Percentiles rank a stretch among this genome's conserved stretches.
These are phyloP conservation scores for Cryptococcus deneoformans DNA, from an alignment of 1,284 basidiomycete species.

Conservation along the genomic window DNA sequence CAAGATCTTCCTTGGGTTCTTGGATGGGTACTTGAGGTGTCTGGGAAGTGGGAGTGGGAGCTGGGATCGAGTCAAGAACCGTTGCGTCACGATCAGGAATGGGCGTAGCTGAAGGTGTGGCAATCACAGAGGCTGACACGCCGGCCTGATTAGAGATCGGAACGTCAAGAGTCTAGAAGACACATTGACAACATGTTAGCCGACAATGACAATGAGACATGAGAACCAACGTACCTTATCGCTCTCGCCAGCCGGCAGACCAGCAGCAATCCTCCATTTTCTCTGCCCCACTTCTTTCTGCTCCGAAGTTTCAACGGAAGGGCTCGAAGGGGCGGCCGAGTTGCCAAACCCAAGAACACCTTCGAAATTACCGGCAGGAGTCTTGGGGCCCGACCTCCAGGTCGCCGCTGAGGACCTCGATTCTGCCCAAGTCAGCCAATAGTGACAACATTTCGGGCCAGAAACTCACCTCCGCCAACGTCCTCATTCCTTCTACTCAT, in stretches of 20 bases:
- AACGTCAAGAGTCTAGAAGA: constrained; percentile 15
- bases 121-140: constrained; percentile 29
- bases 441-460: background rate
- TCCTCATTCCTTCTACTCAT: constrained; percentile 22
- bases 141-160: constrained; percentile 17
- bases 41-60: constrained; percentile 4
- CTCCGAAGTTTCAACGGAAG: constrained; percentile 2
- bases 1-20: constrained; percentile 56
- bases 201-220: background rate
- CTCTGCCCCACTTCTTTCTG: constrained; percentile 40
- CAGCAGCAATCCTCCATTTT: constrained; percentile 43
- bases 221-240: constrained; percentile 19
- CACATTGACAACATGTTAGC: constrained; percentile 4
- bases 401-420: constrained; percentile 22
- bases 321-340: constrained; percentile 3
- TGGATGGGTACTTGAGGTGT: constrained; percentile 3
- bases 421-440: constrained; percentile 10
- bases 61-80: constrained; percentile 16
- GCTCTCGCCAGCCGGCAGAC: constrained; percentile 12
- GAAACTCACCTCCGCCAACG: constrained; percentile 17
- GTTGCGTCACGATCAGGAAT: constrained; percentile 38
- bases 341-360: constrained; percentile 45
- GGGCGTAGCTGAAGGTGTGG: constrained; percentile 39
- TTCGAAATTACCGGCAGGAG: constrained; percentile 41
- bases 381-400: constrained; percentile 41